These are phyloP conservation scores for Lagenidium giganteum DNA, from an alignment of 352 stramenopile species.

Conservation along the genomic window DNA sequence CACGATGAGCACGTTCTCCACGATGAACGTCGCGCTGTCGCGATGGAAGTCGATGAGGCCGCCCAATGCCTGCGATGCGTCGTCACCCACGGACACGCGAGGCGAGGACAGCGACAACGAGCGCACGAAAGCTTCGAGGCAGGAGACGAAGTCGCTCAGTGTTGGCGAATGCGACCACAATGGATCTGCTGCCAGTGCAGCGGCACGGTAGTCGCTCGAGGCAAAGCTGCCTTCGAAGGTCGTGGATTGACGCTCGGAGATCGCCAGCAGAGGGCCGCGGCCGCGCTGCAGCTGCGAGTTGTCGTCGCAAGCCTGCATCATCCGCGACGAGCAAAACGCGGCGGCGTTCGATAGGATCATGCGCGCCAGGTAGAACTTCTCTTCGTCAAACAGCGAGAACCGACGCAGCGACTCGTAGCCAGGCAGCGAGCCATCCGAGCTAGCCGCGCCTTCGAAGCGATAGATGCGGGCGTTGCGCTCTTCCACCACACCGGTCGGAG, in stretches of 20 bases:
- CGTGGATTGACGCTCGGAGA: constrained; percentile 35
- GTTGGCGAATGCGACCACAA: constrained; percentile 41
- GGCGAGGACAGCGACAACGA: too few species aligned
- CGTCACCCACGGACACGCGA: too few species aligned
- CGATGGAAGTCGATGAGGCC: constrained; percentile 57
- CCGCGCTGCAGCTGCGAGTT: constrained; percentile 9
- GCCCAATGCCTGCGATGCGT: too few species aligned
- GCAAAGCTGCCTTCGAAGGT: constrained; percentile 23
- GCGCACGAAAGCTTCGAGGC: constrained; percentile 38
- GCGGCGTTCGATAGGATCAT: constrained; percentile 67
- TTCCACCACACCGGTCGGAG: constrained; percentile 27
- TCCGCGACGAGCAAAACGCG: constrained; percentile 51
- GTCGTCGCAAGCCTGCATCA: constrained; percentile 38
- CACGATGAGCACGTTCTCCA: constrained; percentile 61
- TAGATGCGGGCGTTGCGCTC: constrained; percentile 28
- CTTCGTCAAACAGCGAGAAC: constrained; percentile 55
- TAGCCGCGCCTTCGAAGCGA: too few species aligned
- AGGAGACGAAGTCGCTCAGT: constrained; percentile 43
- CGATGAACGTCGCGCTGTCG: constrained; percentile 54
- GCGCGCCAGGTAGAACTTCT: constrained; percentile 60
- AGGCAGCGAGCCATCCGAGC: constrained; percentile 10
- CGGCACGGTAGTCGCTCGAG: constrained; percentile 29
- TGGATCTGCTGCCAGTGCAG: constrained; percentile 35
- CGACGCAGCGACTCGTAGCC: constrained; percentile 12
- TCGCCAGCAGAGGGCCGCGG: constrained; percentile 29